Base-by-base conservation (phyloP, 176 grass and related monocot genomes). In the Aegilops speltoides region DNA sequence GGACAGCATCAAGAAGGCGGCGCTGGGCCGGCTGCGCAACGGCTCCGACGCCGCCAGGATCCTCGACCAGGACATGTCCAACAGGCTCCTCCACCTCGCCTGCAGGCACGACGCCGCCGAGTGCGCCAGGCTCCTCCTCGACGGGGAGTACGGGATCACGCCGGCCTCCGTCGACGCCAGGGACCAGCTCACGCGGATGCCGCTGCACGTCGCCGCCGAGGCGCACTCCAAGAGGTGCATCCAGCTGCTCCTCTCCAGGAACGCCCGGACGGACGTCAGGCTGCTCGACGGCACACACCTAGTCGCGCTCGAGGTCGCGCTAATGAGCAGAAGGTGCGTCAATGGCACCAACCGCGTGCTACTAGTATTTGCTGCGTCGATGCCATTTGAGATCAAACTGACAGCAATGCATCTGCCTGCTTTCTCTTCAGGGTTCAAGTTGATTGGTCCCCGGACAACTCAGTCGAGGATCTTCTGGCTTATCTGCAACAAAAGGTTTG, bases 21-120 rank as follows among this genome's bases (percentile, higher is more conserved):
- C 85, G 36, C 10, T 84, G 68, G 78, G 81, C 37, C 76, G 85
- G 19, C 79, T 91, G 22, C 76, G 89, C 60, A 87, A 91, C 16
- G 89, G 69, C 48, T 87, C 85, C 2, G 89, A 91, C 62, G 76
- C 77, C 36, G 84, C 85, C 3, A 80, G 77, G 77, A 59, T 68
- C 43, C 87, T 92, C 32, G 91, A 84, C 81, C 80, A 89, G 52
- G 83, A 86, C 11, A 84, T 89, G 79, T 83, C 87, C 60, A 65
- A 78, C 26, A 79, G 88, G 72, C 85, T 93, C n/a, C 88, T 93
- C 38, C 91, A 90, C 73, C 91, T 88, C 26, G 88, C 91, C 43
- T 93, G 91, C 82, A 93, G 79, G 88, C 64, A 88, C 46, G 88
- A 93, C 19, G 88, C 91, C 6, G 88, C 82, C 73, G 78, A 88